Base-by-base conservation (phyloP, 805 yeast species). In the Hanseniaspora lindneri region DNA sequence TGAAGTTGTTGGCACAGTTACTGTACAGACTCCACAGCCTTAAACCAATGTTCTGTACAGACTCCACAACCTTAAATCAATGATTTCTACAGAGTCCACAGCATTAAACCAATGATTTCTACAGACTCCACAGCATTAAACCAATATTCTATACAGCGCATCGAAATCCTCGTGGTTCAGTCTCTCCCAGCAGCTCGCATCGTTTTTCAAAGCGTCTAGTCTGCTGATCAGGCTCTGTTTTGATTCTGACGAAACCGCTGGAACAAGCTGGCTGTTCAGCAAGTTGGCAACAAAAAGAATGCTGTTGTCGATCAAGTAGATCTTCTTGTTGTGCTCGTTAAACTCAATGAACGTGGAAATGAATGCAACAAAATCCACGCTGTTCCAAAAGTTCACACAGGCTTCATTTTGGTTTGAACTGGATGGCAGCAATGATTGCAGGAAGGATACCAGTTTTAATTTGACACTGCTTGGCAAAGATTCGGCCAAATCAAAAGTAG, bases 401-500 rank as follows among this genome's bases (percentile, higher is more conserved):
- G 49, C 16, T 34, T 69, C 67, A 11, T 69, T 71, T 10, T 64
- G 60, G 34, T 68, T 65, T 16, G 70, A 58, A 3, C 74, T 77
- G 2, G 77, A 72, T 9, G 83, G 73, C 30, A 81, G 59, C 14
- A 79, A 62, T 1, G 87, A 75, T n/a, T 79, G 70, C 2, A 79
- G 54, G 44, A 79, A 57, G 10, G 83, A 77, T 35, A 80, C 66
- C 0, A 72, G 60, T 60, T 86, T 71, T 50, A 79, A 61, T 24
- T 44, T 44, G 9, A 37, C 19, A 16, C 32, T 7, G 54, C 49
- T 3, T 35, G 41, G 1, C 46, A 14, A 24, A 57, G 60, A 14
- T 48, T 54, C 23, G 63, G 53, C 2, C 61, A 54, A 11, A 63
- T 62, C 0, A 70, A 62, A 16, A 80, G 58, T 14, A 74, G 56